Evolutionary conservation across 2,329 filamentous ascomycete genomes (phyloP).

Genomic region (Penicillium sp.): DNA sequence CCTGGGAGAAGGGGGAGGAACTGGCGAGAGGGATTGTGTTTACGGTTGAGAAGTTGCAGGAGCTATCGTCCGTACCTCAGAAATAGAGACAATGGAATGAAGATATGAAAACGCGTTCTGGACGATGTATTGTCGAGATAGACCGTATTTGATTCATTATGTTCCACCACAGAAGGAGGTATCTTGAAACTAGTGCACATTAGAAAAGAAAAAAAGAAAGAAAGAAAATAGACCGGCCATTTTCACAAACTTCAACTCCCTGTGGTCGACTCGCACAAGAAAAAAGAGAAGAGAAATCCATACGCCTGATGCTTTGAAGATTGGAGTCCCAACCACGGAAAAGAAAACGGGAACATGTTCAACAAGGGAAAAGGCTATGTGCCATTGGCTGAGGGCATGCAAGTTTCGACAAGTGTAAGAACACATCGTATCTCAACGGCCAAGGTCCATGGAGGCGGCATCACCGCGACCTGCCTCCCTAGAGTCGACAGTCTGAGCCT

Average conservation of each 20-base stretch:
- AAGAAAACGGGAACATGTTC: constrained; percentile 9
- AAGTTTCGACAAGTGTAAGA: background rate
- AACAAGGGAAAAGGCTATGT: constrained; percentile 3
- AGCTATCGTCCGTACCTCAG: constrained; percentile 19
- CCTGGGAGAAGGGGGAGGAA: constrained; percentile 47
- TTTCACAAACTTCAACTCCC: constrained; percentile 32
- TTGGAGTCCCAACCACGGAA: constrained; percentile 17
- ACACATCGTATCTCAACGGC: constrained; percentile 30
- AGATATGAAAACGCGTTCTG: too few relatives aligned
- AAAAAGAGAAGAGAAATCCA: constrained; percentile 26
- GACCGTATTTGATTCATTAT: constrained; percentile 18
- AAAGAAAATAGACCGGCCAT: constrained; percentile 31
- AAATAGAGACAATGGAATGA: too few relatives aligned
- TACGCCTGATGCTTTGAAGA: constrained; percentile 32
- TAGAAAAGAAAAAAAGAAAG: constrained; percentile 23
- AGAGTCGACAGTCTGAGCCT: constrained; percentile 18
- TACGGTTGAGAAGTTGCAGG: constrained; percentile 35
- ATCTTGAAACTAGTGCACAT: constrained; percentile 31
- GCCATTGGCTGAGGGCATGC: background rate
- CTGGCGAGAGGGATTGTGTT: constrained; percentile 43
- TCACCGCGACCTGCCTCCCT: constrained; percentile 34
- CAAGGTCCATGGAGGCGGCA: constrained; percentile 43
- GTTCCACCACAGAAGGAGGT: constrained; percentile 15
- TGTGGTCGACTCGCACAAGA: constrained; percentile 35
- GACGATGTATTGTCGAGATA: background rate